These are phyloP conservation scores for Plasmodium cynomolgi DNA, from an alignment of 169 alveolate species.

Conservation along the genomic window DNA sequence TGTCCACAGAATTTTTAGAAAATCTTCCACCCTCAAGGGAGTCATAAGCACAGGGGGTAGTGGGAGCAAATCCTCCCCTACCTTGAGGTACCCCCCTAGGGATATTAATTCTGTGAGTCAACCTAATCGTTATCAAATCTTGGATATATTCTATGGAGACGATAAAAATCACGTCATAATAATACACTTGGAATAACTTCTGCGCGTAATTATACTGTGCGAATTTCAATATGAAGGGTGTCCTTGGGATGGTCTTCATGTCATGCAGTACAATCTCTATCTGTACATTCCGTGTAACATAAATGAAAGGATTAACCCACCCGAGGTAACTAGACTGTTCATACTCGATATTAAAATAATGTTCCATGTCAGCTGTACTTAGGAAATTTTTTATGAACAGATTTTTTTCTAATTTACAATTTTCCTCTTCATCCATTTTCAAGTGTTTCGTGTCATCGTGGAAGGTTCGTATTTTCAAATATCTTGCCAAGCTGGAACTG, in stretches of 20 bases:
- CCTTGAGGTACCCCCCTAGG: not conserved
- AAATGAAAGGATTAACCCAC: constrained; percentile 89
- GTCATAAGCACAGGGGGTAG: not conserved
- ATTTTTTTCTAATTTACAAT: constrained; percentile 52
- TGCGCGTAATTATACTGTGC: constrained; percentile 70
- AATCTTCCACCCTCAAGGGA: not conserved
- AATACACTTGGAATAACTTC: constrained; percentile 38
- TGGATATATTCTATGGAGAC: constrained; percentile 64
- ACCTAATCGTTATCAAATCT: constrained; percentile 57
- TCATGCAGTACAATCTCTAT: constrained; percentile 86
- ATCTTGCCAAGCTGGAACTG: constrained; percentile 79
- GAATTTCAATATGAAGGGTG: constrained; percentile 85
- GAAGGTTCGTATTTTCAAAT: constrained; percentile 84
- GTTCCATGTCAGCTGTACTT: constrained; percentile 56
- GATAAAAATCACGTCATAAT: constrained; percentile 26
- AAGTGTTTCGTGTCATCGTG: constrained; percentile 77
- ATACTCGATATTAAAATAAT: constrained; percentile 78
- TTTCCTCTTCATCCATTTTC: constrained; percentile 35
- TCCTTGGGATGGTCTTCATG: constrained; percentile 85
- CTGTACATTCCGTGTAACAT: constrained; percentile 82
- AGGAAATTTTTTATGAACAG: constrained; percentile 32
- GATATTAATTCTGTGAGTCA: constrained; percentile 14
- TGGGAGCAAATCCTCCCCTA: not conserved
- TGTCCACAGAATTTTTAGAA: constrained; percentile 7
- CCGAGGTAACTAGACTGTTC: constrained; percentile 86